Conservation (phyloP, 331 rosid species). For the Acacia concinna region DNA sequence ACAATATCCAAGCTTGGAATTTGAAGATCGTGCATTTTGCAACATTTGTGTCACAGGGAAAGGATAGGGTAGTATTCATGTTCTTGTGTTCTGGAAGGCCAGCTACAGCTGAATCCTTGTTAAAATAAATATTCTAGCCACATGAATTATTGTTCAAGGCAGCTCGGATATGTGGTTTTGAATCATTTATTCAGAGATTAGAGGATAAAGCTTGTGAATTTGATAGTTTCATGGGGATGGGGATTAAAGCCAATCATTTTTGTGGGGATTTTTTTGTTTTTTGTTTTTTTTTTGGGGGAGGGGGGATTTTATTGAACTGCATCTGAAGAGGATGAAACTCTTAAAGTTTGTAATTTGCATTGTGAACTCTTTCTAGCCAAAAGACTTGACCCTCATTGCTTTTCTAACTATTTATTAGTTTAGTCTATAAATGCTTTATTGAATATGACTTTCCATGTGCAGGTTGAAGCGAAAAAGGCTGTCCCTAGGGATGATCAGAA, state of each 20-base stretch:
- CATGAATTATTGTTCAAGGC: constrained; percentile 13
- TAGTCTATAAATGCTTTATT: constrained; percentile 16
- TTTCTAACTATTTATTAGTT: constrained; percentile 11
- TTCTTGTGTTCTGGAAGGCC: constrained; percentile 10
- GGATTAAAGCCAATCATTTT: background rate
- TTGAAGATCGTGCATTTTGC: background rate
- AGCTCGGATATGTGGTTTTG: constrained; percentile 11
- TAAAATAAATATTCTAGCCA: constrained; percentile 1
- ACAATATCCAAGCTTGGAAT: background rate
- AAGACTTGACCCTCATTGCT: constrained; percentile 19
- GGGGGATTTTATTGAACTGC: constrained; percentile 7
- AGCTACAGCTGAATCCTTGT: constrained; percentile 1
- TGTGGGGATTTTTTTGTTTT: too few species aligned
- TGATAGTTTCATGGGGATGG: constrained; percentile 6
- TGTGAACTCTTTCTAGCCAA: background rate
- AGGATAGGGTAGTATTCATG: background rate
- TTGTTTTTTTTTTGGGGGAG: too few species aligned
- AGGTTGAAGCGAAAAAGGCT: constrained; percentile 92
- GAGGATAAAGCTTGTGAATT: background rate
- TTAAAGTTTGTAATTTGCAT: background rate
- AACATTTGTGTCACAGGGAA: constrained; percentile 14
- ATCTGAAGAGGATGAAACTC: background rate
- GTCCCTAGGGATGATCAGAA: constrained; percentile 87
- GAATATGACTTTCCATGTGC: constrained; percentile 18
- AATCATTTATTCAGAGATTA: constrained; percentile 22